Evolutionary conservation across 768 basidiomycete genomes (phyloP).

Genomic region (Xerocomus brunneocitrinus): DNA sequence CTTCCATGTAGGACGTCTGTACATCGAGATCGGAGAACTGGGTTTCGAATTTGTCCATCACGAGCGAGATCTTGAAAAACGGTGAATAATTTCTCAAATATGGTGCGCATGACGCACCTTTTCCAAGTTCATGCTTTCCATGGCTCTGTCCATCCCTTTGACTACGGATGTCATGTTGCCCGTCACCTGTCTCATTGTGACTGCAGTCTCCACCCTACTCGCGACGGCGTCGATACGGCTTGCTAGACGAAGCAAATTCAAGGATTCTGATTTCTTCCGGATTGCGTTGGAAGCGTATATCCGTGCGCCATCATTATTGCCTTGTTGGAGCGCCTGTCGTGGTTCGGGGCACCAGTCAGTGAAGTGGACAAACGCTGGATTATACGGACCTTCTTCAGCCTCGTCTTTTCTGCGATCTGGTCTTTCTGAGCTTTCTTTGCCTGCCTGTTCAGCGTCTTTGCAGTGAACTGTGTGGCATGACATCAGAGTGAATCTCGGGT

Average conservation of each 20-base stretch:
- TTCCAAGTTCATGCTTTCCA: conserved; percentile 99
- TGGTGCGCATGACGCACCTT: conserved; percentile 49
- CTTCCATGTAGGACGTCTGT: conserved; percentile 97
- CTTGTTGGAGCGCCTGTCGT: conserved; percentile 86
- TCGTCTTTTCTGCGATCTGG: conserved; percentile 81
- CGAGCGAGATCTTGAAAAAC: conserved; percentile 75
- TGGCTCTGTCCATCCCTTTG: conserved; percentile 96
- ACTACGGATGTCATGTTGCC: conserved; percentile 97
- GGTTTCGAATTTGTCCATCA: conserved; percentile 98
- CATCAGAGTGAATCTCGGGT: conserved; percentile 11
- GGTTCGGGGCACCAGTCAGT: background rate
- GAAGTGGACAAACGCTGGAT: background rate
- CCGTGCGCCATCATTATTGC: conserved; percentile 93
- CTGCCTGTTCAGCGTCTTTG: conserved; percentile 90
- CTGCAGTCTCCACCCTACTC: conserved; percentile 94
- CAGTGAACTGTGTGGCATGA: conserved; percentile 72
- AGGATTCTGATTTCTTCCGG: conserved; percentile 91
- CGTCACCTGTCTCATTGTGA: conserved; percentile 95
- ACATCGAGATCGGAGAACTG: conserved; percentile 98
- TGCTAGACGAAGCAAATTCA: conserved; percentile 86
- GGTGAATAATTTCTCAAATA: background rate
- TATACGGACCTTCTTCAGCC: conserved; percentile 80
- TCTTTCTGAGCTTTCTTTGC: conserved; percentile 98
- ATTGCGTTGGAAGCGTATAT: conserved; percentile 99
- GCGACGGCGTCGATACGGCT: conserved; percentile 97